These are phyloP conservation scores for Botrytis squamosa DNA, from an alignment of 2,329 filamentous ascomycete genomes.

Conservation along the genomic window DNA sequence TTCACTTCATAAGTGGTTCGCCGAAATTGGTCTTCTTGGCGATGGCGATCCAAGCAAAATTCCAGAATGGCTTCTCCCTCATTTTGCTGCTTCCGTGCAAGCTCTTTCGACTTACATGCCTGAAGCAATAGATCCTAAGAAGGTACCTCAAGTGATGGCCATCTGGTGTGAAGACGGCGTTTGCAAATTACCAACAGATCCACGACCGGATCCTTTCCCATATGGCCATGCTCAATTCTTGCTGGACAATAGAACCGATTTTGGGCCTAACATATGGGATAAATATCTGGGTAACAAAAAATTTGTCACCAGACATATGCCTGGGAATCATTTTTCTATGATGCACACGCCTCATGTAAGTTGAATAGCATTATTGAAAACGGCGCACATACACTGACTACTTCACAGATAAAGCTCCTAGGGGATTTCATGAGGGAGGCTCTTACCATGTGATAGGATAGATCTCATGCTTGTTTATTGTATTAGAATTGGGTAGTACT, in stretches of 20 bases:
- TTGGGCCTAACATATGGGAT: slow-evolving; percentile 21
- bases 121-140: slow-evolving; percentile 11
- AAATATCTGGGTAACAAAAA: slow-evolving; percentile 19
- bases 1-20: slow-evolving; percentile 58
- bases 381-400: background rate
- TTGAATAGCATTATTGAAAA: background rate
- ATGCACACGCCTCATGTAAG: slow-evolving; percentile 41
- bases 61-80: slow-evolving; percentile 43
- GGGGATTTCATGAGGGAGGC: slow-evolving; percentile 20
- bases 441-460: slow-evolving; percentile 10
- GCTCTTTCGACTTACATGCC: slow-evolving; percentile 20
- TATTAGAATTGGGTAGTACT: slow-evolving; percentile 11
- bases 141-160: slow-evolving; percentile 17
- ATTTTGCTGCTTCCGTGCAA: slow-evolving; percentile 15
- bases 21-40: slow-evolving; percentile 68
- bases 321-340: slow-evolving; percentile 33
- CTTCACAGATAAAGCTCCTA: slow-evolving; percentile 12
- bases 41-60: slow-evolving; percentile 46
- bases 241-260: slow-evolving; percentile 21
- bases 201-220: slow-evolving; percentile 19
- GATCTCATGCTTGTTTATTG: background rate
- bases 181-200: slow-evolving; percentile 45
- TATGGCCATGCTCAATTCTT: slow-evolving; percentile 19
- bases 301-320: slow-evolving; percentile 47
- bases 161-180: slow-evolving; percentile 22